Evolutionary conservation across 192 early-diverging fungal genomes (phyloP).

Genomic region (Coemansia sp.): DNA sequence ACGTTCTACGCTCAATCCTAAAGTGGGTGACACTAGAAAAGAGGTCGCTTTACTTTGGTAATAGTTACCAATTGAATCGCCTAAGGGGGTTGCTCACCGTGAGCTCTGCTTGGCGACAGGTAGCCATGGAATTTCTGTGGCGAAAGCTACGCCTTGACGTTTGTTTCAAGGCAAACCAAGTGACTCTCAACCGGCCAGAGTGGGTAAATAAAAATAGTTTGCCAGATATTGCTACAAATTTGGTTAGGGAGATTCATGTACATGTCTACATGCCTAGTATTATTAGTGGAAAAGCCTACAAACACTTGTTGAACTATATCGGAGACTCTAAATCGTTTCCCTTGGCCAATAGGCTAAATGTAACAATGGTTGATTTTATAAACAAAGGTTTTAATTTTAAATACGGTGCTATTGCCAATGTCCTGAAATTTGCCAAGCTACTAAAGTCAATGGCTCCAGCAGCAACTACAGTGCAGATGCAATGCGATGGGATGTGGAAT

Average conservation of each 20-base stretch:
- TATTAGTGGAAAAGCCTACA: neutral
- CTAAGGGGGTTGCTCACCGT: neutral
- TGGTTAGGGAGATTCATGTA: neutral
- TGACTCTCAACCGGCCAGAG: neutral
- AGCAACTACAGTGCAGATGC: neutral
- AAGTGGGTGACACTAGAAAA: neutral
- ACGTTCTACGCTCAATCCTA: neutral
- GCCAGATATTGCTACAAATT: neutral
- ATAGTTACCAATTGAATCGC: neutral
- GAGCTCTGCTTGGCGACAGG: neutral
- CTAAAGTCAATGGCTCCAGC: neutral
- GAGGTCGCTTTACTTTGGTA: neutral
- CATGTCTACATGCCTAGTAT: neutral
- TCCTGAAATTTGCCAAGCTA: neutral
- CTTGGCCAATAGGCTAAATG: neutral
- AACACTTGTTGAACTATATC: neutral
- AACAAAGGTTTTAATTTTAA: neutral
- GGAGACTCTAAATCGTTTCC: neutral
- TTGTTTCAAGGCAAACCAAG: neutral
- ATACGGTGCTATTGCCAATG: neutral
- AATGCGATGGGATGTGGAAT: neutral
- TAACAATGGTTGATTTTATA: neutral
- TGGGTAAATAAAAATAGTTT: neutral
- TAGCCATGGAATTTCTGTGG: neutral
- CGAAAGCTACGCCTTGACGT: neutral